Evolutionary conservation across 345 rosid genomes (phyloP), one percentile per base, ranked within the genome.

Genomic region (Bruguiera parviflora): DNA sequence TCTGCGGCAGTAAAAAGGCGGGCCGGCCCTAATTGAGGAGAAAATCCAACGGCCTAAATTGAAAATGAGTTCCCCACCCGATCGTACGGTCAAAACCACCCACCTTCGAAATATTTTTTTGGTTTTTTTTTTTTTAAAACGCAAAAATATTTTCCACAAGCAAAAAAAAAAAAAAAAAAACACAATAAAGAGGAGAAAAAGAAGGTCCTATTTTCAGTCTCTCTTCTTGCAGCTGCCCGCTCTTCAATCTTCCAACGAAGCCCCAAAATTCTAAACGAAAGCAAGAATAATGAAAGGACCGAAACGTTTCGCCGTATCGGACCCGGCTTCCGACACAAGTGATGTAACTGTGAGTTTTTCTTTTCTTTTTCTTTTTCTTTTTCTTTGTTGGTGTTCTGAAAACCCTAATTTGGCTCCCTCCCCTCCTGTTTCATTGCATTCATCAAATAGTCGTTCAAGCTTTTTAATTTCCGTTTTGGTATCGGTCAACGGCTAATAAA

Each of bases 281-380:
- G 32, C 29, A 46, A 55, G 18, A 69, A 80, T 75, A 74, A 87
- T 87, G 92, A 91, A 77, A 71, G 95, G 91, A 56, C 31, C 85
- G 29, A 94, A 94, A 78, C 92, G 95, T 37, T 72, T 82, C 67
- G 92, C 90, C 53, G 69, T 71, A 24, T 81, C 87, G 68, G 89
- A 83, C 60, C 19, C 19, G 49, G 49, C 19, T 3, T 11, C 49
- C 0, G 89, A 80, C 51, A 61, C 87, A 15, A 76, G 58, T 68
- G 92, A 94, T 59, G 64, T 86, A 31, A 62, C 81, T 20, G 98
- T 91, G 80, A 85, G 97, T 77, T 66, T 28, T 7, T 51, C 25
- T 27, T 27, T 71, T 67, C 1, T 33, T 0, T 28, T 7, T 21
- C 21, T 63, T 29, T 18, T 4, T 29, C 0, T 51, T 39, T 25